phyloP scores from a whole-genome alignment of 805 yeast genomes.

The Priceomyces carsonii region DNA sequence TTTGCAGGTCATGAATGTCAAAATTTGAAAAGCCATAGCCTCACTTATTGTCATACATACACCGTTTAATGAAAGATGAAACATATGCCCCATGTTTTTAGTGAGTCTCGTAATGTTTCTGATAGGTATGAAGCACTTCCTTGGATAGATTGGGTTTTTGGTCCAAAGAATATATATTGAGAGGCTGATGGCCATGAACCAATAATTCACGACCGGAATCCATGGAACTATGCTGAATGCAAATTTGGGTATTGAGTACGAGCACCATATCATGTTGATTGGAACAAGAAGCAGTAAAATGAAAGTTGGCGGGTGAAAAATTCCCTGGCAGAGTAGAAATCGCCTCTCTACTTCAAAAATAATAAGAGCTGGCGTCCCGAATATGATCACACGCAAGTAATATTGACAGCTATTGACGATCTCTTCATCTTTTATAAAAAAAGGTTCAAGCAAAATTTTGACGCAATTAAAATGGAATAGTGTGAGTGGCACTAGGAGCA shows the following conservation, averaged over 20 bases:
- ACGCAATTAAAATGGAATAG: slow-evolving; percentile 2
- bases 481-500: slow-evolving; percentile 1
- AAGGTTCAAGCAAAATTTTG: background rate
- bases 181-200: slow-evolving; percentile 1
- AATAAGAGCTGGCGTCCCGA: background rate
- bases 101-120: background rate
- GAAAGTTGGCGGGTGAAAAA: slow-evolving; percentile 2
- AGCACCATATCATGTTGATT: background rate
- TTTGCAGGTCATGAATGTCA: background rate
- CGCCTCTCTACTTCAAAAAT: slow-evolving; percentile 1
- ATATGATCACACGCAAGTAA: background rate
- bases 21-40: slow-evolving; percentile 1
- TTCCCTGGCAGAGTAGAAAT: slow-evolving; percentile 1
- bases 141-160: background rate
- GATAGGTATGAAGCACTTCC: background rate
- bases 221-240: background rate
- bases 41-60: background rate
- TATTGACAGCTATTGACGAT: background rate
- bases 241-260: background rate
- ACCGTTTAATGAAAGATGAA: background rate
- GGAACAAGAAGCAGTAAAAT: background rate
- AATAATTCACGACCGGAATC: background rate
- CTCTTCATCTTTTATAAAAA: background rate
- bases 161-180: background rate
- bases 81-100: background rate